Evolutionary conservation across 192 early-diverging fungal genomes (phyloP).

Genomic region (Piromyces sp.): DNA sequence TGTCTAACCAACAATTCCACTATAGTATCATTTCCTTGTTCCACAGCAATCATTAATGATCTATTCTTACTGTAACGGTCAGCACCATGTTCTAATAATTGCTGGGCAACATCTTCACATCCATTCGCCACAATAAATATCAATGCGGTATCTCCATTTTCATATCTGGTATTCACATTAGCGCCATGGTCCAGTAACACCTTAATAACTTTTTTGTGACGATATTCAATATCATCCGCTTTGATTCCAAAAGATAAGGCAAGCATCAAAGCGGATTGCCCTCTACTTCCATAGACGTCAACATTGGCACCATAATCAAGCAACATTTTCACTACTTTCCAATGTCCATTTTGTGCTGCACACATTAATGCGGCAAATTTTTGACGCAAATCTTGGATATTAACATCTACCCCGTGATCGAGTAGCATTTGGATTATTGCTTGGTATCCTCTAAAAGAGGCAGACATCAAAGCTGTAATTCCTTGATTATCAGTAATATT

Average conservation of each 20-base stretch:
- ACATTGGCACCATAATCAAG: background rate
- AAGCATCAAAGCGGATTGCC: background rate
- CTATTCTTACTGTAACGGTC: background rate
- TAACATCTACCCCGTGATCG: background rate
- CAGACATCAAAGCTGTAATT: background rate
- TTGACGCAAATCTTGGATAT: background rate
- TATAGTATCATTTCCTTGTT: background rate
- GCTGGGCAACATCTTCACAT: background rate
- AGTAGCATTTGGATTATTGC: too few species aligned
- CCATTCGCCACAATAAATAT: background rate
- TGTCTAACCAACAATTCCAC: background rate
- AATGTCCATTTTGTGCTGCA: background rate
- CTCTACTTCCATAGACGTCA: background rate
- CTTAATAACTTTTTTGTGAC: background rate
- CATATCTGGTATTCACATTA: background rate
- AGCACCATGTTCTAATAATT: background rate
- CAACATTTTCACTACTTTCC: background rate
- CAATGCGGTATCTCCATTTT: background rate
- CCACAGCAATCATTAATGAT: background rate
- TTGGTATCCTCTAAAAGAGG: too few species aligned
- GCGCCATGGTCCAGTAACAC: background rate
- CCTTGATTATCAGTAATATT: background rate
- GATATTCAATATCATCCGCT: background rate
- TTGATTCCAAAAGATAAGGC: background rate
- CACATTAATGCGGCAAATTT: background rate